Evolutionary conservation across 164 flowering plant species (phyloP).

Genomic region (Vitis amurensis): DNA sequence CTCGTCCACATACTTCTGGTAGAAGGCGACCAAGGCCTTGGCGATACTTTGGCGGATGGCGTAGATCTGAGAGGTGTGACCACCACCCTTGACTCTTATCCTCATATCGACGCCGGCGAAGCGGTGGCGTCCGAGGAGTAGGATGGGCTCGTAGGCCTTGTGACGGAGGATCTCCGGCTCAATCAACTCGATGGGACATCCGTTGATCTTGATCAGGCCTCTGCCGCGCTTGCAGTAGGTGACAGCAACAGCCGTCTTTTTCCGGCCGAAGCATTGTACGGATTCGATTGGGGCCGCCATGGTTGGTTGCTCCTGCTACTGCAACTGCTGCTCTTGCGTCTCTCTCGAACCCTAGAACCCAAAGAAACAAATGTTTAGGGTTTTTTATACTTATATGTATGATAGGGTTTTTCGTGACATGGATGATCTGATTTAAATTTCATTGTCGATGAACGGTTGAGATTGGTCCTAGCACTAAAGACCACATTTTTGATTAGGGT

Average conservation of each 20-base stretch:
- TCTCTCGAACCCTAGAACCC: neutral
- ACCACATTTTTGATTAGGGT: no score
- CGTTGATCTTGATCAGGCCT: slow-evolving; percentile 42
- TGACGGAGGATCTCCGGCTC: slow-evolving; percentile 51
- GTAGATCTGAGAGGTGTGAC: slow-evolving; percentile 51
- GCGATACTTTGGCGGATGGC: slow-evolving; percentile 47
- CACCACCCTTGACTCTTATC: slow-evolving; percentile 46
- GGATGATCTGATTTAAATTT: no score
- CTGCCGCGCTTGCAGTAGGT: slow-evolving; percentile 47
- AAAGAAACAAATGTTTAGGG: neutral
- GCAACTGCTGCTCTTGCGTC: neutral
- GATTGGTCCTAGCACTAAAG: no score
- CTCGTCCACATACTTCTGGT: slow-evolving; percentile 51
- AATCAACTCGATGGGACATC: slow-evolving; percentile 43
- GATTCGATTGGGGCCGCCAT: slow-evolving; percentile 25
- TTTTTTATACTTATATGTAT: neutral
- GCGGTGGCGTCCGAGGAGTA: slow-evolving; percentile 41
- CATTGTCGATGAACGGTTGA: no score
- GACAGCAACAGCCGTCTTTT: slow-evolving; percentile 52
- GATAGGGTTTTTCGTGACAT: neutral
- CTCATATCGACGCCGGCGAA: slow-evolving; percentile 50
- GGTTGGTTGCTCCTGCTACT: neutral
- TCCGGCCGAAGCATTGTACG: slow-evolving; percentile 48
- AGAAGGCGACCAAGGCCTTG: slow-evolving; percentile 42
- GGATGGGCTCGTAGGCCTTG: slow-evolving; percentile 47